Conservation (phyloP, 2,329 filamentous ascomycete species). For the Thelonectria blattea region DNA sequence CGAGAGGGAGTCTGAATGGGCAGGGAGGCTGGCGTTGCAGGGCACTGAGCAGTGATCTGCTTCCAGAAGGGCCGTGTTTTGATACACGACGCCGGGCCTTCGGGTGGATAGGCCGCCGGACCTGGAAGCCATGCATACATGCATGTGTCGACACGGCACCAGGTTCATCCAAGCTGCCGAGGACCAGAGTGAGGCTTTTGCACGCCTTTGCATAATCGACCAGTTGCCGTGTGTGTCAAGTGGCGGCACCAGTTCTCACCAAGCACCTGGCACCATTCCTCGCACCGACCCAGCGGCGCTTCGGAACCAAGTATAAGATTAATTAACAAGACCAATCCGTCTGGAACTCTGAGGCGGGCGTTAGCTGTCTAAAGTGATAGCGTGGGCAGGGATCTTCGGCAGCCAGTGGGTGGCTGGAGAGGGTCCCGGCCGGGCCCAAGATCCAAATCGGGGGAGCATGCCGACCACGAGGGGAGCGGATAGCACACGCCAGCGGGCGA, state of each 20-base stretch:
- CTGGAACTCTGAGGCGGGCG: conserved; percentile 28
- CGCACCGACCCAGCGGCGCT: conserved; percentile 18
- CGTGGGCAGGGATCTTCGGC: conserved; percentile 27
- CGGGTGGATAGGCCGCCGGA: conserved; percentile 11
- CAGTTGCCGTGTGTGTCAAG: conserved; percentile 16
- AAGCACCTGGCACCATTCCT: conserved; percentile 9
- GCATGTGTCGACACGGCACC: conserved; percentile 9
- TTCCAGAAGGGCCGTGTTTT: conserved; percentile 31
- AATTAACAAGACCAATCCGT: conserved; percentile 21
- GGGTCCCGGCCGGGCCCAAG: conserved; percentile 27
- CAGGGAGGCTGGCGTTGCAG: conserved; percentile 30
- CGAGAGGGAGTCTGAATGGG: conserved; percentile 24
- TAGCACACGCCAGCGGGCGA: conserved; percentile 32
- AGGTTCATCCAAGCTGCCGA: conserved; percentile 15
- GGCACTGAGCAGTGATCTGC: conserved; percentile 25
- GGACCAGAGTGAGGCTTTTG: conserved; percentile 12
- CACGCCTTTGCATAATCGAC: conserved; percentile 5
- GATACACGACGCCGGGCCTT: conserved; percentile 22
- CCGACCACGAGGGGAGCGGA: conserved; percentile 25
- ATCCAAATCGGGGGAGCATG: conserved; percentile 32
- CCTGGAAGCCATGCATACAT: conserved; percentile 8
- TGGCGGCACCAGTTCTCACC: conserved; percentile 20
- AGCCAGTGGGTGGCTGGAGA: conserved; percentile 25
- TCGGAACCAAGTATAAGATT: conserved; percentile 27
- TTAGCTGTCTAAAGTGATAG: conserved; percentile 23